Base-by-base conservation (phyloP, 2,329 filamentous ascomycete species). In the Apiospora arundinis region DNA sequence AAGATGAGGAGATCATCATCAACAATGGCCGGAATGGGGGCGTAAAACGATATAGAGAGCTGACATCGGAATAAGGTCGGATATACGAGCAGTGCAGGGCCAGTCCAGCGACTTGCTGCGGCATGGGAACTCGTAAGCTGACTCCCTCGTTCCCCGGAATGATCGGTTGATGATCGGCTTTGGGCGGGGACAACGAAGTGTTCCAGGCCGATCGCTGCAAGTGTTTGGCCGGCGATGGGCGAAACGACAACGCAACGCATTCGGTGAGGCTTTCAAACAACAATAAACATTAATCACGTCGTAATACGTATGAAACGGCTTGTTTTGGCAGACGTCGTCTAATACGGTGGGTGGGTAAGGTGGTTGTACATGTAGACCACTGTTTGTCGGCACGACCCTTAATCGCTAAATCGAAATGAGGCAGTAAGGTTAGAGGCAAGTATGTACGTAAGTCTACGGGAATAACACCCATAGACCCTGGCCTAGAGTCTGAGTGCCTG, bases 311-410 rank as follows among this genome's bases (percentile, higher is more conserved):
- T 60, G 52, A 60, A 60, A 60, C 52, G 21, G 32, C 25, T 9
- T 60, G 52, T 32, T 32, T 60, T 60, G 52, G 28, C 52, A 21
- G 52, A 37, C 28, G 52, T 37, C 52, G 52, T 60, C 52, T 21
- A 21, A 37, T 60, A 37, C 52, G 49, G 52, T 16, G 49, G 52
- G 52, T 21, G 42, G 11, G 42, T 12, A 45, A 42, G 40, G 40
- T 42, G 40, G 9, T 40, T 18, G 56, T 40, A 63, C 18, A 23
- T 28, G 32, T 2, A 40, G 32, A 32, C 32, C n/a, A 14, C 8
- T 63, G 21, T 40, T 37, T n/a, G 28, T 18, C 56, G 56, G 56
- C 56, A 63, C 21, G 18, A 11, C n/a, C 56, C 32, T 21, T 12
- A n/a, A 40, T 48, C 4, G 42, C 42, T 14, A 45, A 45, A 45